Percentiles rank a stretch among this genome's conserved stretches.
These are phyloP conservation scores for Graphium sp. DNA, from an alignment of 2,329 filamentous ascomycete species.

Conservation along the genomic window DNA sequence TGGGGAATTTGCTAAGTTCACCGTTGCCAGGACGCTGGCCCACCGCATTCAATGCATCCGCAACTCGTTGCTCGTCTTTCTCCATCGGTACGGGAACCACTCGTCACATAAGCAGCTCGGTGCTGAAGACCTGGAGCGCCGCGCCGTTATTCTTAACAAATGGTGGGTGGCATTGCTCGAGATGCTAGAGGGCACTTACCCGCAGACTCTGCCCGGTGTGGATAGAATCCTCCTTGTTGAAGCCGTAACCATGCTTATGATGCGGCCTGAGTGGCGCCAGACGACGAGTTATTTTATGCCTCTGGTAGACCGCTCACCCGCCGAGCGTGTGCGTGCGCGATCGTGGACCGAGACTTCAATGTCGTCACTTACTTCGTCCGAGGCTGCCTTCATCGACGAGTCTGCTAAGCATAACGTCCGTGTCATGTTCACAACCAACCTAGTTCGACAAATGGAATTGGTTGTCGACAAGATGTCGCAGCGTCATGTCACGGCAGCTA, in stretches of 20 bases:
- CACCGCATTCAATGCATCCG: slow-evolving; percentile 65
- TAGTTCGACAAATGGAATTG: slow-evolving; percentile 69
- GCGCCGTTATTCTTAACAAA: slow-evolving; percentile 66
- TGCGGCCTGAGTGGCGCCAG: slow-evolving; percentile 72
- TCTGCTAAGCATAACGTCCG: slow-evolving; percentile 80
- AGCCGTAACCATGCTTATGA: slow-evolving; percentile 67
- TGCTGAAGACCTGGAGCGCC: slow-evolving; percentile 70
- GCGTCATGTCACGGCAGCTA: slow-evolving; percentile 44
- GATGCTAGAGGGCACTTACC: slow-evolving; percentile 52
- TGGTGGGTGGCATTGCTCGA: slow-evolving; percentile 82
- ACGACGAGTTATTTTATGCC: slow-evolving; percentile 52
- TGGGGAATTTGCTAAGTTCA: slow-evolving; percentile 36
- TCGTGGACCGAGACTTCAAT: slow-evolving; percentile 33
- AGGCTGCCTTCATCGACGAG: slow-evolving; percentile 32
- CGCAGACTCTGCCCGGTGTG: slow-evolving; percentile 64
- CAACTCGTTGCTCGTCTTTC: slow-evolving; percentile 55
- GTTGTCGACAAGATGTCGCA: slow-evolving; percentile 82
- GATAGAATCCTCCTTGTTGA: slow-evolving; percentile 71
- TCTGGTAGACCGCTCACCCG: slow-evolving; percentile 34
- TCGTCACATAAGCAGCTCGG: slow-evolving; percentile 45
- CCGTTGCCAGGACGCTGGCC: slow-evolving; percentile 42
- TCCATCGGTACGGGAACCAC: slow-evolving; percentile 53
- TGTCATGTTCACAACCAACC: slow-evolving; percentile 70
- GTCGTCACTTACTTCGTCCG: slow-evolving; percentile 52
- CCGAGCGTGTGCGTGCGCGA: slow-evolving; percentile 24